A percentile compares a stretch with the other conserved stretches of the same genome.
phyloP scores from a whole-genome alignment of 805 yeast genomes.

The Ogataea nakhonphanomensis region DNA sequence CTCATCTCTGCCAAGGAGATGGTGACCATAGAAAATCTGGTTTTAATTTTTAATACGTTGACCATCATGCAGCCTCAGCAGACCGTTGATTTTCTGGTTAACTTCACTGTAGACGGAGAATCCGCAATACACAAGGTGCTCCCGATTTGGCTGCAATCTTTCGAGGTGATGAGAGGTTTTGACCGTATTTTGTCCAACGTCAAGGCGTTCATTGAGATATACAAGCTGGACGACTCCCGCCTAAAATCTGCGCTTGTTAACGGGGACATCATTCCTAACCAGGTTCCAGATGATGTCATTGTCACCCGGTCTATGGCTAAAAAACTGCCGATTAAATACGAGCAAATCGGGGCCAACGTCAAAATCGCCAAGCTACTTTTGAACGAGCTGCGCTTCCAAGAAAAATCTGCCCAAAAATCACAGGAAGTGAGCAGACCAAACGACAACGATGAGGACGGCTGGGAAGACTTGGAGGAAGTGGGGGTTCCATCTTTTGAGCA shows the following conservation, averaged over 20 bases:
- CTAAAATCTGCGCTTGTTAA: slow-evolving; percentile 56
- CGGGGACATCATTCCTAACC: slow-evolving; percentile 70
- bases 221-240: slow-evolving; percentile 51
- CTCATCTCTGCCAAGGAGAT: slow-evolving; percentile 64
- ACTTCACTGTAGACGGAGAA: slow-evolving; percentile 29
- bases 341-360: slow-evolving; percentile 61
- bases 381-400: slow-evolving; percentile 66
- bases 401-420: slow-evolving; percentile 39
- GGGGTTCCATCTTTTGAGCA: slow-evolving; percentile 63
- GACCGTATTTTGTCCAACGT: slow-evolving; percentile 65
- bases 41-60: slow-evolving; percentile 72
- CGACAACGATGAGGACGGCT: slow-evolving; percentile 46
- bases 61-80: slow-evolving; percentile 59
- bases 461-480: slow-evolving; percentile 76
- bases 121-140: slow-evolving; percentile 55
- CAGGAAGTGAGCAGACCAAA: slow-evolving; percentile 31
- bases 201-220: slow-evolving; percentile 69
- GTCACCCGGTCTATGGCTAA: slow-evolving; percentile 84
- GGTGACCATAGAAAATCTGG: slow-evolving; percentile 71
- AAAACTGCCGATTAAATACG: slow-evolving; percentile 56
- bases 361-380: slow-evolving; percentile 72
- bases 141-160: slow-evolving; percentile 79
- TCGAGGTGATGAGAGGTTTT: slow-evolving; percentile 76
- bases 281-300: slow-evolving; percentile 52
- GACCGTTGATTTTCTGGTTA: slow-evolving; percentile 58